Percentiles rank a stretch among this genome's conserved stretches.
These are phyloP conservation scores for Ceratobasidium sp. DNA, from an alignment of 1,284 basidiomycete species.

Conservation along the genomic window DNA sequence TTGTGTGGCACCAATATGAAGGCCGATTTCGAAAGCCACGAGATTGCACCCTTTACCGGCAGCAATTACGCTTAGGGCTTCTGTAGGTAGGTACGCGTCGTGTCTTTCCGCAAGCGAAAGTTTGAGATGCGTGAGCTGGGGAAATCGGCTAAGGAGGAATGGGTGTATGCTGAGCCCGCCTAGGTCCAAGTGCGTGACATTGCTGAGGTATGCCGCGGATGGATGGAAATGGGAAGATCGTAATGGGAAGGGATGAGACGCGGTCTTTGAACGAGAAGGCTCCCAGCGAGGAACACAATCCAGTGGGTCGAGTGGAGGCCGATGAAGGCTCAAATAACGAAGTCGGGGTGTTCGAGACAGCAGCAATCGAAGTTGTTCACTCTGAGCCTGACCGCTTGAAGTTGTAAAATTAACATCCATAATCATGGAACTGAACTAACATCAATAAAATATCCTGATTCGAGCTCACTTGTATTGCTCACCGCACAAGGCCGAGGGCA, in stretches of 20 bases:
- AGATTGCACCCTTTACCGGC: not conserved
- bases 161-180: conserved; percentile 26
- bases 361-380: conserved; percentile 14
- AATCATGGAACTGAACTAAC: not conserved
- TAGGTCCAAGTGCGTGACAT: conserved; percentile 18
- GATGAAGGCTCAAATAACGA: conserved; percentile 18
- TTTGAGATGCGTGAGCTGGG: conserved; percentile 25
- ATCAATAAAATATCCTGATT: no score
- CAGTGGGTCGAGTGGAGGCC: conserved; percentile 13
- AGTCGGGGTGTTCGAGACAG: conserved; percentile 16
- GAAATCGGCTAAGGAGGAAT: not conserved
- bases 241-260: conserved; percentile 20
- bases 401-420: conserved; percentile 12
- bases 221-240: conserved; percentile 30
- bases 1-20: not conserved
- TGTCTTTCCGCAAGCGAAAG: not conserved
- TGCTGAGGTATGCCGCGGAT: not conserved
- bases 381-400: not conserved
- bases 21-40: conserved; percentile 11
- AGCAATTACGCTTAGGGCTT: conserved; percentile 5
- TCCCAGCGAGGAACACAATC: conserved; percentile 15
- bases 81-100: conserved; percentile 15
- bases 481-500: not conserved
- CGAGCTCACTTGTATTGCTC: no score
- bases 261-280: conserved; percentile 29